These are phyloP conservation scores for Monsonia emarginata DNA, from an alignment of 441 rosid species.

Conservation along the genomic window DNA sequence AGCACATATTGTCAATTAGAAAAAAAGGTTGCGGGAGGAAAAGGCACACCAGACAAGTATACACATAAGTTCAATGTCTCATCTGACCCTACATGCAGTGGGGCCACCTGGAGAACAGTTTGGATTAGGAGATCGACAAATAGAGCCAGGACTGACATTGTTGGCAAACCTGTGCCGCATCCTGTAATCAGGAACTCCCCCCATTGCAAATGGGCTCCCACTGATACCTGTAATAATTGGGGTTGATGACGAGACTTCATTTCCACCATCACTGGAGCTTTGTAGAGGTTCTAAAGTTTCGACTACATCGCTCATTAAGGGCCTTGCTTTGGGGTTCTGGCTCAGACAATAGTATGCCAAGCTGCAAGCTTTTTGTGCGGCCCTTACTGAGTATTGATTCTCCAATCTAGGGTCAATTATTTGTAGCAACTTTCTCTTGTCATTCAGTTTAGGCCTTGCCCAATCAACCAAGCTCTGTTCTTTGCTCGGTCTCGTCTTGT, in stretches of 20 bases:
- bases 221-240: conserved; percentile 26
- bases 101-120: conserved; percentile 69
- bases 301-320: conserved; percentile 89
- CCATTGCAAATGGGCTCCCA: conserved; percentile 55
- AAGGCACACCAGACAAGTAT: conserved; percentile 32
- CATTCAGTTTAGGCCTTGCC: conserved; percentile 92
- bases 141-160: conserved; percentile 71
- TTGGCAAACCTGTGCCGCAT: conserved; percentile 44
- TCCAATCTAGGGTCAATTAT: conserved; percentile 85
- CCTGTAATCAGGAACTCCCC: conserved; percentile 55
- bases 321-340: conserved; percentile 95
- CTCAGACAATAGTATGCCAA: conserved; percentile 86
- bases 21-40: conserved; percentile 18
- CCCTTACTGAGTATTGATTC: conserved; percentile 76
- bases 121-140: conserved; percentile 72
- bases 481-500: conserved; percentile 88
- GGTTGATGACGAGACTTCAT: conserved; percentile 35
- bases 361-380: conserved; percentile 91
- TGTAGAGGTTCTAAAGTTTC: conserved; percentile 88
- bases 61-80: conserved; percentile 35
- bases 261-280: conserved; percentile 35
- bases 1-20: conserved; percentile 25
- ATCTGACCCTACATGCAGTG: conserved; percentile 70
- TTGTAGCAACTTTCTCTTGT: conserved; percentile 76
- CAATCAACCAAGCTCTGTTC: conserved; percentile 98